Evolutionary conservation across 129 eudicot genomes (phyloP).

Genomic region (Lactuca saligna): DNA sequence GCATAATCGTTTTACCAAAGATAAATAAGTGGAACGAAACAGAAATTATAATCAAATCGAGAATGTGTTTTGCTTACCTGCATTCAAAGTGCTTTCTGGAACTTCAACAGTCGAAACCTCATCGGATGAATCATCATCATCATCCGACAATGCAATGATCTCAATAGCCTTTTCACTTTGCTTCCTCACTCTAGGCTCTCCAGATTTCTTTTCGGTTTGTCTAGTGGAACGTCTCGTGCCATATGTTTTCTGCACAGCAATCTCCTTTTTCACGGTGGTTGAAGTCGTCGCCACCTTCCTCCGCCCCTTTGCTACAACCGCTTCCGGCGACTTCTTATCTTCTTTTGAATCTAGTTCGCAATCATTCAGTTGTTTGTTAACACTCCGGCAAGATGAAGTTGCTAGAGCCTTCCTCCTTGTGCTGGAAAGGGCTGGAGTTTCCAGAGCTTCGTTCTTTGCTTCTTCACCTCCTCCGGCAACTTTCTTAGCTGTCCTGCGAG

Average conservation of each 20-base stretch:
- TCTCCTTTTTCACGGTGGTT: slow-evolving; percentile 19
- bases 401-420: slow-evolving; percentile 38
- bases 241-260: slow-evolving; percentile 35
- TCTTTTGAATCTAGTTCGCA: slow-evolving; percentile 22
- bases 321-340: slow-evolving; percentile 9
- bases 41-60: background rate
- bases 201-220: slow-evolving; percentile 38
- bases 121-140: background rate
- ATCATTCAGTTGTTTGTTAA: slow-evolving; percentile 34
- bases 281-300: slow-evolving; percentile 5
- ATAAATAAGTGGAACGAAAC: background rate
- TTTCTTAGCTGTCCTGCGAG: slow-evolving; percentile 39
- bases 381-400: slow-evolving; percentile 26
- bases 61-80: slow-evolving; percentile 6
- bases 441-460: slow-evolving; percentile 13
- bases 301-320: slow-evolving; percentile 21
- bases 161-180: slow-evolving; percentile 18
- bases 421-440: slow-evolving; percentile 35
- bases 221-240: slow-evolving; percentile 59
- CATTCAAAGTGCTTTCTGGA: background rate
- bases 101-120: background rate
- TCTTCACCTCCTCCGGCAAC: slow-evolving; percentile 29
- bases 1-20: slow-evolving; percentile 4
- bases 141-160: slow-evolving; percentile 30
- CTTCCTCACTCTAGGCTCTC: slow-evolving; percentile 4